Conservation (phyloP, 1,284 basidiomycete species). For the Leccinum fuscescens region DNA sequence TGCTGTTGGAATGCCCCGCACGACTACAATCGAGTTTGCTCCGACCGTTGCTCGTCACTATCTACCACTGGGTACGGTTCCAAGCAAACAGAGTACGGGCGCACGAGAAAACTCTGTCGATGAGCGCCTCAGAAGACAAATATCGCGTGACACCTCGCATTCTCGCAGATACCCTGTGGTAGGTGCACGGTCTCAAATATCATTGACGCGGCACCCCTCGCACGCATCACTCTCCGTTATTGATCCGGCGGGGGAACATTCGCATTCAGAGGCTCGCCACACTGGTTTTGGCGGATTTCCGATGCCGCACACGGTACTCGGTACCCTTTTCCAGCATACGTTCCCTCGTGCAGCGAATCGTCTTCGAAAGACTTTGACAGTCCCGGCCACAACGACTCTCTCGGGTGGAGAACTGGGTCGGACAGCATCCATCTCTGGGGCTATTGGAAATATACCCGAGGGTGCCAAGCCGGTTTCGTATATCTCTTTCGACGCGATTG, state of each 20-base stretch:
- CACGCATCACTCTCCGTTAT: constrained; percentile 14
- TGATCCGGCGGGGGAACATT: constrained; percentile 21
- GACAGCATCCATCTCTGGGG: constrained; percentile 19
- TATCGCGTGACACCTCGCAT: constrained; percentile 9
- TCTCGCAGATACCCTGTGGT: constrained; percentile 15
- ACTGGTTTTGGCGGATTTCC: constrained; percentile 86
- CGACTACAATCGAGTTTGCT: constrained; percentile 58
- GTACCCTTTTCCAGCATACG: constrained; percentile 45
- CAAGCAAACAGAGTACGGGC: constrained; percentile 1
- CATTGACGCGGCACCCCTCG: constrained; percentile 17
- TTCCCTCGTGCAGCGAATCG: constrained; percentile 58
- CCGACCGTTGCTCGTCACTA: constrained; percentile 24
- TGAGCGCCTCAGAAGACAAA: constrained; percentile 7
- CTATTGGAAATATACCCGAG: constrained; percentile 26
- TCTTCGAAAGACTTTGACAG: constrained; percentile 65
- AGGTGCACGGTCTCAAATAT: constrained; percentile 12
- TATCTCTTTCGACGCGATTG: constrained; percentile 81
- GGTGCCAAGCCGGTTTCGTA: constrained; percentile 70
- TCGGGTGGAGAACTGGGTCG: constrained; percentile 33
- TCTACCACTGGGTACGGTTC: constrained; percentile 13
- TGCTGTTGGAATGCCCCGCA: constrained; percentile 37
- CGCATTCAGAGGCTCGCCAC: constrained; percentile 35
- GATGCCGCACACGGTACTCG: constrained; percentile 65
- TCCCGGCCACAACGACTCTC: constrained; percentile 71
- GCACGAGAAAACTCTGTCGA: not conserved